phyloP scores from a whole-genome alignment of 352 stramenopile species.

The Pythium utonaiense region DNA sequence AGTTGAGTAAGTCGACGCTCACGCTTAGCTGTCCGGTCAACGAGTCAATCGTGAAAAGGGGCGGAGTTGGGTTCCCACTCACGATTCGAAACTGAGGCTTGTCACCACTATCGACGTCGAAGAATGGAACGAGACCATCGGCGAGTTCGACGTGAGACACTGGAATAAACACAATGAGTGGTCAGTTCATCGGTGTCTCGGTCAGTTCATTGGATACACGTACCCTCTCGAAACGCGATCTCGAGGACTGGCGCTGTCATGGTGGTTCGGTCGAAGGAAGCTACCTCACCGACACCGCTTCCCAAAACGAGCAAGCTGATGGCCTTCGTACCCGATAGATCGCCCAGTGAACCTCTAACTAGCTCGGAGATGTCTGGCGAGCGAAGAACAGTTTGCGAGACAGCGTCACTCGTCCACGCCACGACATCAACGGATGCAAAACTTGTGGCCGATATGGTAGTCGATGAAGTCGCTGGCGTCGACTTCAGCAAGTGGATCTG shows the following conservation, averaged over 20 bases:
- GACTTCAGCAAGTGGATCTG: conserved; percentile 33
- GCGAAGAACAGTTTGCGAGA: conserved; percentile 18
- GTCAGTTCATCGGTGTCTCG: not conserved
- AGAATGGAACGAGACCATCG: conserved; percentile 4
- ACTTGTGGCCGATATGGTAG: conserved; percentile 4
- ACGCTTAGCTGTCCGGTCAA: conserved; percentile 13
- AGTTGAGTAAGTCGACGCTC: conserved; percentile 20
- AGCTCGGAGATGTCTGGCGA: conserved; percentile 33
- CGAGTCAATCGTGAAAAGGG: conserved; percentile 15
- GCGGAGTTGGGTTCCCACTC: conserved; percentile 12
- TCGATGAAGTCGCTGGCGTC: not conserved
- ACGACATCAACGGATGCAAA: conserved; percentile 28
- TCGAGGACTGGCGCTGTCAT: conserved; percentile 29
- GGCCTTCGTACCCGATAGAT: conserved; percentile 2
- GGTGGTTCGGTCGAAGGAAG: conserved; percentile 32
- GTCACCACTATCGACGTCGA: conserved; percentile 21
- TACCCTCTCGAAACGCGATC: conserved; percentile 41
- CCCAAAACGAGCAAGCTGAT: conserved; percentile 35
- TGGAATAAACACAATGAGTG: not conserved
- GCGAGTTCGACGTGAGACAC: conserved; percentile 13
- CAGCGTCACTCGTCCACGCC: conserved; percentile 22
- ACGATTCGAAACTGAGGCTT: conserved; percentile 10
- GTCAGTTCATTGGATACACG: not conserved
- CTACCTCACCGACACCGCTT: conserved; percentile 46
- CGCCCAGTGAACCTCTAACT: not conserved